Conservation (phyloP, 352 stramenopile species). For the Phytophthora fragariaefolia region DNA sequence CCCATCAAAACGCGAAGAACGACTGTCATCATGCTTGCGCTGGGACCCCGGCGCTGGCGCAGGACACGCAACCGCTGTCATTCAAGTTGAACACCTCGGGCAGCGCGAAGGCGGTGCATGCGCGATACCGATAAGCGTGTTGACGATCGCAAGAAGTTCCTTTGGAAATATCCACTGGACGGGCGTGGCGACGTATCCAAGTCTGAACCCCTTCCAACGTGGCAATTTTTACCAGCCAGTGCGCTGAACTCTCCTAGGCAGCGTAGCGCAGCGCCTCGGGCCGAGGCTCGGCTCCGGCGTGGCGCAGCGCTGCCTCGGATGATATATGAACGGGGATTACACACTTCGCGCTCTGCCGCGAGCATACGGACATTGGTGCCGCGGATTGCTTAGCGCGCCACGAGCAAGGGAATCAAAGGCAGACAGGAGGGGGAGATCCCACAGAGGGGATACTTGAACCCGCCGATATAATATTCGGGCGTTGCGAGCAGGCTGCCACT, state of each 20-base stretch:
- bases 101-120: not conserved
- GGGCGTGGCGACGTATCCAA: not conserved
- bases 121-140: no score
- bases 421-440: no score
- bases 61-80: slow-evolving; percentile 2
- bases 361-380: no score
- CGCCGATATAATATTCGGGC: slow-evolving; percentile 1
- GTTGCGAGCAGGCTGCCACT: not conserved
- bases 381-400: not conserved
- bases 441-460: not conserved
- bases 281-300: no score
- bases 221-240: not conserved
- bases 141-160: no score
- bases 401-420: no score
- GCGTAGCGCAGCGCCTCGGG: not conserved
- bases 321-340: no score
- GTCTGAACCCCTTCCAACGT: not conserved
- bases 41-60: slow-evolving; percentile 5
- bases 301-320: no score
- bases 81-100: slow-evolving; percentile 19
- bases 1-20: slow-evolving; percentile 16
- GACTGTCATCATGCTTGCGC: not conserved
- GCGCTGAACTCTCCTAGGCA: not conserved
- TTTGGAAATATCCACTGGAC: slow-evolving; percentile 1
- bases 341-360: no score